These are phyloP conservation scores for Saccharomyces hybrid DNA, from an alignment of 1,139 yeast species.

Conservation along the genomic window DNA sequence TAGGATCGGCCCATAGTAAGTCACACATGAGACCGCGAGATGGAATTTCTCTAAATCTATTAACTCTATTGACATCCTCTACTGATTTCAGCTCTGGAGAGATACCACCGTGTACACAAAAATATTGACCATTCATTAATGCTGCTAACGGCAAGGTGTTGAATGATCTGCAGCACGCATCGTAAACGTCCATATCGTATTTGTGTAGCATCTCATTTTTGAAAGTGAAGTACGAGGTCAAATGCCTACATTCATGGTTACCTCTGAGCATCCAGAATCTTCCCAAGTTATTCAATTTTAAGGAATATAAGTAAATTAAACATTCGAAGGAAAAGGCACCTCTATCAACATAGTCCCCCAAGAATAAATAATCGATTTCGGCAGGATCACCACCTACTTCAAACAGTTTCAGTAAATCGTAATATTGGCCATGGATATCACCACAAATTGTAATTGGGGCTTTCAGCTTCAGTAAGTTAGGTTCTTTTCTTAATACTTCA, in stretches of 20 bases:
- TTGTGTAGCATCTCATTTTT: conserved; percentile 83
- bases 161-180: conserved; percentile 67
- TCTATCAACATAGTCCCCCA: conserved; percentile 95
- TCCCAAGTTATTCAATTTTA: conserved; percentile 68
- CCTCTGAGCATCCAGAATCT: conserved; percentile 80
- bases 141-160: conserved; percentile 87
- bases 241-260: conserved; percentile 87
- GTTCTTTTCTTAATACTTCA: conserved; percentile 53
- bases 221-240: conserved; percentile 88
- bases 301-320: conserved; percentile 64
- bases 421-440: conserved; percentile 90
- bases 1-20: conserved; percentile 89
- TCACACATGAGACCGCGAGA: conserved; percentile 91
- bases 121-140: conserved; percentile 83
- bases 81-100: conserved; percentile 71
- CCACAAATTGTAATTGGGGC: conserved; percentile 96
- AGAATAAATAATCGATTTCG: conserved; percentile 62
- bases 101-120: conserved; percentile 91
- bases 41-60: conserved; percentile 86
- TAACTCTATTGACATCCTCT: conserved; percentile 56
- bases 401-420: conserved; percentile 78
- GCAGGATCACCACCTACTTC: conserved; percentile 89
- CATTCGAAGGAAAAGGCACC: conserved; percentile 89
- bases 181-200: conserved; percentile 58
- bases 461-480: conserved; percentile 67